Base-by-base conservation (phyloP, 345 rosid species). In the Cardiospermum halicacabum region DNA sequence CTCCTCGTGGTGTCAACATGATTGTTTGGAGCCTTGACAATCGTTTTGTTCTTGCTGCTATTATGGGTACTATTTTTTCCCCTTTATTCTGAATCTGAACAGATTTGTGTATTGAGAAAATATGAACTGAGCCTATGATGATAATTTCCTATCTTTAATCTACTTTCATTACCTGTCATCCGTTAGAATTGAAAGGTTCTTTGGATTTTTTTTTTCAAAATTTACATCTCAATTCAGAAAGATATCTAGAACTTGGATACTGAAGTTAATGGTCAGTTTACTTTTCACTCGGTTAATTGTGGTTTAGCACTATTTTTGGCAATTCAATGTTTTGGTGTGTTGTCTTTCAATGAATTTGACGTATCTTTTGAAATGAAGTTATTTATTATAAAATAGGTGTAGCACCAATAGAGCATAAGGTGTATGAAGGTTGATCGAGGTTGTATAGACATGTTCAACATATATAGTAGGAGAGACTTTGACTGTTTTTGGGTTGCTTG, bases 1-100 rank as follows among this genome's bases (percentile, higher is more conserved):
- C 96, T 65, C 99, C 96, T 47, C 97, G 99, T 56, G 99, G 99
- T 69, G 99, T 95, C 53, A 95, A 89, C 75, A 95, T 91, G 99
- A 85, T 95, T 47, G 77, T 79, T 19, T 91, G 99, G 99, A 95
- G 99, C 82, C 83, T 95, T 43, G 97, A 95, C 77, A 95, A 95
- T 76, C 93, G 99, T 65, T 95, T 95, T 71, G 99, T 95, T 71
- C 99, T 95, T 73, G 99, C 99, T 25, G 99, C 99, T 71, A 87
- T 86, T 56, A 95, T 95, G 97, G 99, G 99, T 95, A 89, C 58
- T 39, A 9, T 18, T 32, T 67, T 69, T 56, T 45, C n/a, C 42
- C 11, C 54, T 11, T 42, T 45, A 11, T 56, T 47, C 39, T 42
- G 39, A 8, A 2, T 5, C 45, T 24, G 21, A 55, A 27, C 27